Base-by-base conservation (phyloP, 139 green algal genomes). In the Asterochloris sp. region DNA sequence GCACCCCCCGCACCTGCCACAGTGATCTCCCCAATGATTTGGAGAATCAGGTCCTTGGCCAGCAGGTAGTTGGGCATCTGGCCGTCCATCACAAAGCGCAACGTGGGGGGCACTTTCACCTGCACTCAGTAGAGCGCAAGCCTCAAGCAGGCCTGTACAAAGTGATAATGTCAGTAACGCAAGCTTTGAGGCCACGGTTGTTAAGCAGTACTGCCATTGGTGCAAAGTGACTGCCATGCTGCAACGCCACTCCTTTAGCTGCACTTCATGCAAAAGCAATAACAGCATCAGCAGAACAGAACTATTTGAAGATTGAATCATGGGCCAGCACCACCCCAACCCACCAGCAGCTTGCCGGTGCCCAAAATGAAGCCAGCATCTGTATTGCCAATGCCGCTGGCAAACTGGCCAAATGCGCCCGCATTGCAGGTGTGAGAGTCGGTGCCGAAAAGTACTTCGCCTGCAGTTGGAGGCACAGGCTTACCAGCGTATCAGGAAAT, bases 351-450 rank as follows among this genome's bases (percentile, higher is more conserved):
- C 91, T 98, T 98, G 84, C 96, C 95, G 13, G 96, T 98, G 62
- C 96, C 95, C 83, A 98, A 87, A 86, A 98, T 97, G 91, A 98
- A 98, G 68, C 96, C 96, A 13, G 96, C 96, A 84, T 98, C 96
- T 13, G 96, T 98, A 90, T 98, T 98, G 82, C 96, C 96, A 64
- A 98, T 92, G 62, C 96, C 96, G 13, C 93, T 96, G 29, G 96
- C 96, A 90, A 98, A 98, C 90, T 98, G 94, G 60, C 96, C 96
- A 88, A 98, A 98, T 17, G 96, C 96, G 26, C 96, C 96, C 17
- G 96, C 95, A 88, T 97, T 98, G 89, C 96, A 99, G 62, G 95
- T 98, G 93, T 99, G 96, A 38, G 91, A 96, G 91, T 98, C 96
- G n/a, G 96, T 98, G 83, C 96, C 96, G 88, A 98, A 98, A 86